These are phyloP conservation scores for Xylaria hypoxylon DNA, from an alignment of 2,329 filamentous ascomycete genomes.

Conservation along the genomic window DNA sequence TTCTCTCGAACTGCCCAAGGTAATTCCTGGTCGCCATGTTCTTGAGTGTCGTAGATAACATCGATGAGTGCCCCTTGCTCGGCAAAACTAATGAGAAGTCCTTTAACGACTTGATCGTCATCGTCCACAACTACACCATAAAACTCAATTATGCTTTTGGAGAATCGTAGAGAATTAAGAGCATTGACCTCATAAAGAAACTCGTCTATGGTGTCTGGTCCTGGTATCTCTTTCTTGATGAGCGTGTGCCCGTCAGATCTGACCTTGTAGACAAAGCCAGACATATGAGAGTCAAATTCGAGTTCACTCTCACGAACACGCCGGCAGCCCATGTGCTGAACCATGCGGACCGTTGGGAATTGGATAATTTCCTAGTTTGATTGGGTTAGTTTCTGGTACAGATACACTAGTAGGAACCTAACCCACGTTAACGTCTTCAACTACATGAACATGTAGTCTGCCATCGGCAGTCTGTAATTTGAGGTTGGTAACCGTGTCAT, in stretches of 20 bases:
- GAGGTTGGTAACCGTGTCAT: constrained; percentile 93
- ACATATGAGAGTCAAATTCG: constrained; percentile 90
- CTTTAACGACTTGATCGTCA: constrained; percentile 78
- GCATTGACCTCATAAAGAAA: constrained; percentile 98
- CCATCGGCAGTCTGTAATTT: constrained; percentile 91
- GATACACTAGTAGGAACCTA: constrained; percentile 6
- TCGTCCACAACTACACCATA: constrained; percentile 91
- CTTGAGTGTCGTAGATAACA: constrained; percentile 82
- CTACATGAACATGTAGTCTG: constrained; percentile 93
- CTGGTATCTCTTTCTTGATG: constrained; percentile 98
- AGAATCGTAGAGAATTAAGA: constrained; percentile 79
- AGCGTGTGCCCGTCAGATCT: constrained; percentile 73
- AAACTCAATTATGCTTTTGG: constrained; percentile 83
- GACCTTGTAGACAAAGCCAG: constrained; percentile 97
- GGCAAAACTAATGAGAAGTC: constrained; percentile 88
- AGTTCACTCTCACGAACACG: constrained; percentile 79
- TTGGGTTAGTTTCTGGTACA: constrained; percentile 24
- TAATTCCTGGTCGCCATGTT: constrained; percentile 62
- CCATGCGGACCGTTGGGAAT: constrained; percentile 79
- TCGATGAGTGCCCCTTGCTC: constrained; percentile 90
- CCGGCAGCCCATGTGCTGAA: constrained; percentile 77
- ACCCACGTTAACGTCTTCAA: constrained; percentile 88
- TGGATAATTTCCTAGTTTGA: constrained; percentile 79
- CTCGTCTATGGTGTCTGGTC: constrained; percentile 93
- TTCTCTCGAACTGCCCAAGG: constrained; percentile 80